A percentile compares a stretch with the other conserved stretches of the same genome.
phyloP scores from a whole-genome alignment of 108 stramenopile genomes.

The Stephanodiscus minutulus region DNA sequence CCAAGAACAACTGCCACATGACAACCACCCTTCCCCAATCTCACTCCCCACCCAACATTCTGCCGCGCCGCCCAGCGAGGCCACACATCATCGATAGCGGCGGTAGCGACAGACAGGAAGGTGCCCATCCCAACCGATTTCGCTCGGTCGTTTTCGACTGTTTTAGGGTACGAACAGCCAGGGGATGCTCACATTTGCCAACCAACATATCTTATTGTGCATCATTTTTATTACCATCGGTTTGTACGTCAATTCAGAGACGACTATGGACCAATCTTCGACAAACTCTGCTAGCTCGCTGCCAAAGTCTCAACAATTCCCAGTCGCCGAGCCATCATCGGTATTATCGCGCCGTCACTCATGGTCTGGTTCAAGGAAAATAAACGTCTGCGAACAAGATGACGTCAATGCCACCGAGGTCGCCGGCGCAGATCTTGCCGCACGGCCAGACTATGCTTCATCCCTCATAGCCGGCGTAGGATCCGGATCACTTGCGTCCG shows the following conservation, averaged over 20 bases:
- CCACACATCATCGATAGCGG: not conserved
- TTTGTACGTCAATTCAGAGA: not conserved
- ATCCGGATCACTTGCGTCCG: conserved; percentile 71
- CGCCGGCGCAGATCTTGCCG: conserved; percentile 10
- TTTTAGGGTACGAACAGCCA: not conserved
- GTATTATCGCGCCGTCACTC: conserved; percentile 27
- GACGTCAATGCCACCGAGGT: conserved; percentile 11
- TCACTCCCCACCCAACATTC: not conserved
- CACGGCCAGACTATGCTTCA: conserved; percentile 46
- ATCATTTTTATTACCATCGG: conserved; percentile 9
- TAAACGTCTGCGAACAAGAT: conserved; percentile 32
- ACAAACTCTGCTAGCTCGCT: conserved; percentile 3
- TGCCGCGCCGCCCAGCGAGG: not conserved
- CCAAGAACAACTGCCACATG: too few species aligned
- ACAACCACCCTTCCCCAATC: not conserved
- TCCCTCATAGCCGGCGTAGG: conserved; percentile 83
- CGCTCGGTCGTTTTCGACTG: not conserved
- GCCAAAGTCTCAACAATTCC: conserved; percentile 4
- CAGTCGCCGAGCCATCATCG: not conserved
- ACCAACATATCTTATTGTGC: conserved; percentile 5
- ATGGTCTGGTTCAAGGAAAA: conserved; percentile 47
- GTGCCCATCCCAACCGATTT: not conserved
- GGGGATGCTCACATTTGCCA: conserved; percentile 8
- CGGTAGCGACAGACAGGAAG: not conserved
- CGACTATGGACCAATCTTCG: conserved; percentile 12